Evolutionary conservation across 179 eudicot species (phyloP).

Genomic region (Sideroxylon spinosum): DNA sequence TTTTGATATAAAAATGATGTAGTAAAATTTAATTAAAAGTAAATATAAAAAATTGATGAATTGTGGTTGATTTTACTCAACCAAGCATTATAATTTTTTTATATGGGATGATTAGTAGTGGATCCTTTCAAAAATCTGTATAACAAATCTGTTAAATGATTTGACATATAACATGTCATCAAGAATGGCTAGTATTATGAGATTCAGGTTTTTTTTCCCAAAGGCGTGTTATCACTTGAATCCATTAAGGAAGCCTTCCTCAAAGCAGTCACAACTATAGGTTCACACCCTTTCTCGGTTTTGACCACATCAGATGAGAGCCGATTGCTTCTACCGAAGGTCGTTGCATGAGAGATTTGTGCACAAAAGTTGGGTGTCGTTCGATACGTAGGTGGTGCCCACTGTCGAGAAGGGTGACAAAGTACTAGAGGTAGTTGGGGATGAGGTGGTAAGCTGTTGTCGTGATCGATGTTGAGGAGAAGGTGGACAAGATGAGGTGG

Average conservation of each 20-base stretch:
- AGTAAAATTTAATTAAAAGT: too few species aligned
- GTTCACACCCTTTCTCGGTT: slow-evolving; percentile 41
- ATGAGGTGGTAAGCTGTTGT: slow-evolving; percentile 19
- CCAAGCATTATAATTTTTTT: too few species aligned
- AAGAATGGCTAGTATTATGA: too few species aligned
- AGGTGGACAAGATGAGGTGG: slow-evolving; percentile 27
- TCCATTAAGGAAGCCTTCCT: slow-evolving; percentile 72
- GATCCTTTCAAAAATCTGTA: too few species aligned
- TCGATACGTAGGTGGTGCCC: slow-evolving; percentile 34
- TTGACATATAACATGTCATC: too few species aligned
- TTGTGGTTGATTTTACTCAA: too few species aligned
- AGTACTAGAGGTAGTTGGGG: slow-evolving; percentile 21
- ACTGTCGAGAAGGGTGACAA: slow-evolving; percentile 36
- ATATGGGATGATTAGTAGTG: too few species aligned
- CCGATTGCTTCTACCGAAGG: slow-evolving; percentile 10
- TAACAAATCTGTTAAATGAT: too few species aligned
- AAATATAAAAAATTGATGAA: too few species aligned
- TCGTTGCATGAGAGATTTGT: slow-evolving; percentile 35
- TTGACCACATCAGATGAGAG: slow-evolving; percentile 26
- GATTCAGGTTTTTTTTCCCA: too few species aligned
- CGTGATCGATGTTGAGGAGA: slow-evolving; percentile 25
- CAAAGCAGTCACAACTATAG: slow-evolving; percentile 62
- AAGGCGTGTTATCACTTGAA: too few species aligned
- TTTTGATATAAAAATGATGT: too few species aligned
- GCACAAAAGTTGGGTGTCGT: slow-evolving; percentile 4